Conservation (phyloP, 1,284 basidiomycete species). For the Bjerkandera adusta region DNA sequence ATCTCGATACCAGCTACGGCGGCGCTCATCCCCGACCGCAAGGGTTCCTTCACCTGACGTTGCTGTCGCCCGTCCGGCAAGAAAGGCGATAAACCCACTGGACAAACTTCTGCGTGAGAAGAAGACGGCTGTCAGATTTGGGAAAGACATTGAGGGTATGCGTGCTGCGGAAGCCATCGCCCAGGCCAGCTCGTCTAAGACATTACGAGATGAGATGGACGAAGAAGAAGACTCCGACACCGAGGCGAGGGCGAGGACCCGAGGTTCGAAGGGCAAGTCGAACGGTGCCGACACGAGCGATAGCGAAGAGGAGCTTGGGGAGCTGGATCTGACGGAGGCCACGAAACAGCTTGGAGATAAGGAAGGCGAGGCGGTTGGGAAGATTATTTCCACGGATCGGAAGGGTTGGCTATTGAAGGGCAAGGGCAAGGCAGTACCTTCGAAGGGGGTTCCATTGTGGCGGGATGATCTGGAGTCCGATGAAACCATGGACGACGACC, state of each 20-base stretch:
- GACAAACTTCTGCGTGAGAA: constrained; percentile 36
- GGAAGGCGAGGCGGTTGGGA: constrained; percentile 39
- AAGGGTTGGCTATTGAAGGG: constrained; percentile 22
- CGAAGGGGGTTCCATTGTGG: constrained; percentile 26
- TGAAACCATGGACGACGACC: constrained; percentile 16
- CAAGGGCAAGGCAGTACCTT: constrained; percentile 41
- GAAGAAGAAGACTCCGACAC: constrained; percentile 35
- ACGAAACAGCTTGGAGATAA: constrained; percentile 39
- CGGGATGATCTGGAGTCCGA: neutral
- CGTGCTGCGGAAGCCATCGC: constrained; percentile 16
- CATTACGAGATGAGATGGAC: constrained; percentile 32
- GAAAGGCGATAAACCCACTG: constrained; percentile 43
- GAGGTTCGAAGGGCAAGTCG: neutral
- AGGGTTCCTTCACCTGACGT: neutral
- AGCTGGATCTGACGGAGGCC: constrained; percentile 34
- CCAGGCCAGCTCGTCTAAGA: constrained; percentile 22
- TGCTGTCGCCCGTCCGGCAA: neutral
- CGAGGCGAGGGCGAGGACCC: constrained; percentile 12
- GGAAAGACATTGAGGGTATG: constrained; percentile 22
- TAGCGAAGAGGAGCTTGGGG: constrained; percentile 28
- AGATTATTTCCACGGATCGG: constrained; percentile 40
- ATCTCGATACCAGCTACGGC: constrained; percentile 25
- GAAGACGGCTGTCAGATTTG: constrained; percentile 23
- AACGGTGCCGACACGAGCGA: constrained; percentile 17
- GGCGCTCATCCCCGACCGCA: constrained; percentile 10